These are phyloP conservation scores for Basidiobolus meristosporus DNA, from an alignment of 371 early-diverging fungal genomes.

Conservation along the genomic window DNA sequence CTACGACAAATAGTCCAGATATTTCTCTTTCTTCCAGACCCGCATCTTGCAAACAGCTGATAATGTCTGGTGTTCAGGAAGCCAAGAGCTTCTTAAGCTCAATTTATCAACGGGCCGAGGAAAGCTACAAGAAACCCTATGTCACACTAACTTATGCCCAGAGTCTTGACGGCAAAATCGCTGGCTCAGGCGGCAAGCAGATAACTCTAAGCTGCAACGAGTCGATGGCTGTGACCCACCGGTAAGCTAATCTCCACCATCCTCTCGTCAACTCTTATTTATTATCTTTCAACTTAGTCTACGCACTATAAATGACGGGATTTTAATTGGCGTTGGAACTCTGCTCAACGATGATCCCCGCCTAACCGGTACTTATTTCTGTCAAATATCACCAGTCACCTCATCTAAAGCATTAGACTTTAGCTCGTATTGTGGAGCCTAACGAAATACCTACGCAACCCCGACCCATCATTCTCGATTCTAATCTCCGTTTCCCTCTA, in stretches of 20 bases:
- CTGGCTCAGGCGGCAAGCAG: slow-evolving; percentile 28
- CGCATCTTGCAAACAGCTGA: too few species aligned
- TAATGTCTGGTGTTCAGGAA: too few species aligned
- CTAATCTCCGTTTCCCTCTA: slow-evolving; percentile 29
- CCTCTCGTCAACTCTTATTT: too few species aligned
- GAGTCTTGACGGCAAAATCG: slow-evolving; percentile 79
- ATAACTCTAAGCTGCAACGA: slow-evolving; percentile 53
- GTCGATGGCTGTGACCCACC: slow-evolving; percentile 62
- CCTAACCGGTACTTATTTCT: slow-evolving; percentile 14
- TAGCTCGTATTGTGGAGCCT: too few species aligned
- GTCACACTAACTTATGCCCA: slow-evolving; percentile 79
- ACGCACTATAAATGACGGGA: slow-evolving; percentile 57
- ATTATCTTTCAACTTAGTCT: too few species aligned
- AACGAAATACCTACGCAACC: slow-evolving; percentile 20
- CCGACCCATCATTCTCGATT: slow-evolving; percentile 73
- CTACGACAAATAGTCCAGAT: too few species aligned
- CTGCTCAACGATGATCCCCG: slow-evolving; percentile 70
- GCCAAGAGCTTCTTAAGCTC: background rate
- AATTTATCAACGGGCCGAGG: background rate
- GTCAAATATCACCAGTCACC: too few species aligned
- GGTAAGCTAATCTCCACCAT: too few species aligned
- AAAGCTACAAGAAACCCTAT: slow-evolving; percentile 7
- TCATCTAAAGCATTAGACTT: too few species aligned
- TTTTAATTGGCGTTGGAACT: slow-evolving; percentile 80
- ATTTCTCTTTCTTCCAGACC: too few species aligned